phyloP scores from a whole-genome alignment of 2,329 filamentous ascomycete genomes.

The Colletotrichum magnum region DNA sequence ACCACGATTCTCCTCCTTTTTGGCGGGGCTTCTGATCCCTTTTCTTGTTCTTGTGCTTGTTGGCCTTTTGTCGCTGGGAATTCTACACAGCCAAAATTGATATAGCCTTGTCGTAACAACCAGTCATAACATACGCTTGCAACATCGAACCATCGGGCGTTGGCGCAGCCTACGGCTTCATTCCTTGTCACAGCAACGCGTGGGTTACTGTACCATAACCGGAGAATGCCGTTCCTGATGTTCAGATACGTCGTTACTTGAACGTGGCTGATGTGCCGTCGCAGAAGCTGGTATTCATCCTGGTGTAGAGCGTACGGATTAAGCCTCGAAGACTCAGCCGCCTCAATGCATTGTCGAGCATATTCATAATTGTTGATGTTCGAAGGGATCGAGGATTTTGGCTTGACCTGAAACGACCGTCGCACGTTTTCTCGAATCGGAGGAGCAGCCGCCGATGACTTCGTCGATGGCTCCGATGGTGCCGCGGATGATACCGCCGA shows the following conservation, averaged over 20 bases:
- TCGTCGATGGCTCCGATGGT: constrained; percentile 41
- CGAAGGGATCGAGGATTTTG: constrained; percentile 87
- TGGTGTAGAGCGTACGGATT: constrained; percentile 91
- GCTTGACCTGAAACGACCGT: constrained; percentile 71
- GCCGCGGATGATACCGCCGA: too few species aligned
- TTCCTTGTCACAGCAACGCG: constrained; percentile 84
- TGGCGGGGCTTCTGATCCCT: constrained; percentile 52
- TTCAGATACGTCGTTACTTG: constrained; percentile 98
- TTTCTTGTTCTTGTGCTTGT: constrained; percentile 59
- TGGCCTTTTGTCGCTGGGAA: constrained; percentile 60
- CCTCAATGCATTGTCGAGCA: constrained; percentile 90
- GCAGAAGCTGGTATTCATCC: constrained; percentile 85
- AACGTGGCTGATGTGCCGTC: constrained; percentile 84
- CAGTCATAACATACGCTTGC: constrained; percentile 93
- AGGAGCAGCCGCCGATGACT: constrained; percentile 28
- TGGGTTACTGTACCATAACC: constrained; percentile 90
- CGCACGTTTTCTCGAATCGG: constrained; percentile 47
- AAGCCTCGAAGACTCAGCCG: constrained; percentile 89
- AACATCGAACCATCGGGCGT: constrained; percentile 88
- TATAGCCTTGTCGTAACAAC: constrained; percentile 91
- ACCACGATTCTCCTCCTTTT: constrained; percentile 79
- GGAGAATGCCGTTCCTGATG: constrained; percentile 92
- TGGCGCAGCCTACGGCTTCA: constrained; percentile 92
- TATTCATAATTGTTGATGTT: constrained; percentile 82
- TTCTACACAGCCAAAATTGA: constrained; percentile 95